Evolutionary conservation across 2,329 filamentous ascomycete species (phyloP), one percentile per base, ranked within the genome.

Genomic region (Pseudocercospora musae): DNA sequence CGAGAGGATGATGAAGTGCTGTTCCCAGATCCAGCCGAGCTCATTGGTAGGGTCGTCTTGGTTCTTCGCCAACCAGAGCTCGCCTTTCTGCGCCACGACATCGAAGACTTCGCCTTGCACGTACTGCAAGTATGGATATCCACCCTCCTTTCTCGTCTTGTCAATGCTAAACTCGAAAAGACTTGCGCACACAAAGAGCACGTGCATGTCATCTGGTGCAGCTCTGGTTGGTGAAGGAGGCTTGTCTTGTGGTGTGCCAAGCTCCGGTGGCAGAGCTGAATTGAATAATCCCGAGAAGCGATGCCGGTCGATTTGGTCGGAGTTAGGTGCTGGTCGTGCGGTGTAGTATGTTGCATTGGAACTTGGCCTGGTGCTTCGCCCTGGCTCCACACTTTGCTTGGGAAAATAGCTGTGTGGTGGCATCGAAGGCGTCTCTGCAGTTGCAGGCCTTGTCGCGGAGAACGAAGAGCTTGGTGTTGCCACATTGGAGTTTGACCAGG

Each of bases 11-110:
- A 75, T 74, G 81, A 99, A 99, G 79, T 99, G 95, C 77, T 97
- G 97, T 72, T 93, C 96, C 95, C 95, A 99, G 72, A 99, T 96
- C 95, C 95, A 99, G 57, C 95, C 95, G 33, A 98, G 88, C 67
- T 87, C 84, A 67, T 89, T 85, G 10, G 81, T 83, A 1, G 87
- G 80, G 76, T 99, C 95, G 73, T 99, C 95, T 78, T 99, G 95
- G 74, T 99, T 99, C 77, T 92, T 92, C 58, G 95, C 95, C 61
- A 99, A 86, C 95, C 95, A 99, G 54, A 98, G 84, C 80, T 99
- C 95, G 66, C 95, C 95, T 76, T 97, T 97, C 77, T 97, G 93
- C 29, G 89, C 95, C 73, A 99, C 92, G 58, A 99, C 81, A 71
- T 83, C 79, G 70, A 82, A 81, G 54, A 82, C 79, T 81, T 99